These are phyloP conservation scores for Penicillium paxilli DNA, from an alignment of 495 filamentous ascomycete genomes.

Conservation along the genomic window DNA sequence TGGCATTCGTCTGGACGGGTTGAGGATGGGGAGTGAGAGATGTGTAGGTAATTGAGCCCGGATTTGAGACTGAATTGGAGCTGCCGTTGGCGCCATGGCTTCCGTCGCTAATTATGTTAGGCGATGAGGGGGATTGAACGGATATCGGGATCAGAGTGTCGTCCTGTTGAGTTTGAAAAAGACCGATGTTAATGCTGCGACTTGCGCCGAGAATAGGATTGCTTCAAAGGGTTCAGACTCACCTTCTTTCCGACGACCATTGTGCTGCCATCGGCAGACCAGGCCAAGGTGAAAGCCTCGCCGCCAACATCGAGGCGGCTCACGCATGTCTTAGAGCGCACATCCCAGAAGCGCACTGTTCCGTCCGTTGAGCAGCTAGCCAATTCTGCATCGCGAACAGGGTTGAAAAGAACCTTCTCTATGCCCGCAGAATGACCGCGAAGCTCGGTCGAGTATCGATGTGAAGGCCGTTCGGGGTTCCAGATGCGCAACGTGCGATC, in stretches of 20 bases:
- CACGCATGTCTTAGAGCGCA: constrained; percentile 74
- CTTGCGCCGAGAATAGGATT: neutral
- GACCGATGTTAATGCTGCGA: neutral
- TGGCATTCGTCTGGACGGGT: constrained; percentile 74
- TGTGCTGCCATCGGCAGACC: constrained; percentile 82
- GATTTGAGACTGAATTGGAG: constrained; percentile 13
- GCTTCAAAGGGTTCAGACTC: constrained; percentile 1
- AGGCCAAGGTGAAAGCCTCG: constrained; percentile 79
- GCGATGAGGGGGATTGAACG: constrained; percentile 42
- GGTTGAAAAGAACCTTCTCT: constrained; percentile 89
- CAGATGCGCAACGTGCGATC: constrained; percentile 85
- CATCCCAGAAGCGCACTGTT: constrained; percentile 90
- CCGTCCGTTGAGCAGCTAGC: constrained; percentile 85
- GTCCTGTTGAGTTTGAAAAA: constrained; percentile 46
- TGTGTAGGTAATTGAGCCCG: constrained; percentile 34
- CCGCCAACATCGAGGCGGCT: constrained; percentile 81
- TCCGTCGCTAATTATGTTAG: constrained; percentile 21
- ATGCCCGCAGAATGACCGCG: constrained; percentile 75
- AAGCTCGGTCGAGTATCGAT: constrained; percentile 81
- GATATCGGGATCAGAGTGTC: constrained; percentile 70
- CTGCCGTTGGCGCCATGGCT: constrained; percentile 8
- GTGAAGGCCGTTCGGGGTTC: constrained; percentile 84
- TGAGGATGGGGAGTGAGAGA: constrained; percentile 66
- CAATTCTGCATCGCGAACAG: constrained; percentile 81
- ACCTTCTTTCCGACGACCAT: constrained; percentile 88